These are phyloP conservation scores for Solanum tacnaense DNA, from an alignment of 257 asterid species.

Conservation along the genomic window DNA sequence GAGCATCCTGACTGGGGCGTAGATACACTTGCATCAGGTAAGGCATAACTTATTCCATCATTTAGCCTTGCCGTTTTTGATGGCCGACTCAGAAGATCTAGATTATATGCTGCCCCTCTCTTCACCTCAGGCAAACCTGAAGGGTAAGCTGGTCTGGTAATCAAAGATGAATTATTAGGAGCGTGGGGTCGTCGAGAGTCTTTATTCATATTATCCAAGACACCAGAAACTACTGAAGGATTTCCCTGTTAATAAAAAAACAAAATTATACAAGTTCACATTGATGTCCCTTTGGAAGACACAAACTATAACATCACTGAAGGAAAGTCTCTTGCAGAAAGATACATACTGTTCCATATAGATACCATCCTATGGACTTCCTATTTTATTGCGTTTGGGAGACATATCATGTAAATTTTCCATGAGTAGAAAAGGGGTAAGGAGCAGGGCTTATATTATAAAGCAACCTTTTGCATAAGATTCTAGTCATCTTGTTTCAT, in stretches of 20 bases:
- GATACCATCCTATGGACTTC: not conserved
- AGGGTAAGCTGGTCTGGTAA: slow-evolving; percentile 9
- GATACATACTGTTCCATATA: not conserved
- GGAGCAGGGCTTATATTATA: not conserved
- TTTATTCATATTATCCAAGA: slow-evolving; percentile 25
- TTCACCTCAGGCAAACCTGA: slow-evolving; percentile 18
- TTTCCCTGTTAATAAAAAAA: slow-evolving; percentile 21
- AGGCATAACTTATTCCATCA: slow-evolving; percentile 40
- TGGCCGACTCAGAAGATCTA: slow-evolving; percentile 35
- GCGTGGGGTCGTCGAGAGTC: slow-evolving; percentile 17
- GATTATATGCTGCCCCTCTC: slow-evolving; percentile 10
- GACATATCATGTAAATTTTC: not conserved
- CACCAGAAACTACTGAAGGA: slow-evolving; percentile 28
- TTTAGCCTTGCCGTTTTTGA: slow-evolving; percentile 41
- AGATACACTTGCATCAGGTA: slow-evolving; percentile 19
- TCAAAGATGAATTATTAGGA: not conserved
- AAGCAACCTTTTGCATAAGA: not conserved
- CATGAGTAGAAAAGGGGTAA: not conserved
- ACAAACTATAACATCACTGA: not conserved
- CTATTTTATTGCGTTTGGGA: not conserved
- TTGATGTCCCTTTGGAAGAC: not conserved
- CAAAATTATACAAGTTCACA: not conserved
- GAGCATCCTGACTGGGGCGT: slow-evolving; percentile 26
- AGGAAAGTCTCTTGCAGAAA: not conserved
- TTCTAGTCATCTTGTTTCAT: not conserved